Base-by-base conservation (phyloP, 1,284 basidiomycete genomes). In the Paramarasmius palmivorus region DNA sequence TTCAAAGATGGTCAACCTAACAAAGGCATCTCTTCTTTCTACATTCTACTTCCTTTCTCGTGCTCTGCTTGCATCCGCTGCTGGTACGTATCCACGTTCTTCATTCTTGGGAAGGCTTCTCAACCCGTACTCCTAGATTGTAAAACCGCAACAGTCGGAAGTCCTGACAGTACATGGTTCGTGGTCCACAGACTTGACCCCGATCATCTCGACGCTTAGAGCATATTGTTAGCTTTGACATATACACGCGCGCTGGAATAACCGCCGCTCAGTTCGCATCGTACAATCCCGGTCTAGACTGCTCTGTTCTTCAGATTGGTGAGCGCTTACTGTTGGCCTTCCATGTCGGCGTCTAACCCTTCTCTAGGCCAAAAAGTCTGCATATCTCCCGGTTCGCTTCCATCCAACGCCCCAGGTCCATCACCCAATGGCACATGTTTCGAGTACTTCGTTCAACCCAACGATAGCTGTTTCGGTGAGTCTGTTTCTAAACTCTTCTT, bases 391-490 rank as follows among this genome's bases (percentile, higher is more conserved):
- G 53, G 53, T 20, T 49, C 56, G 4, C 50, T 59, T 4, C 58
- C 58, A 6, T 57, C 58, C 9, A 52, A 48, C 20, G 29, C 49
- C 19, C 58, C 55, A 2, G 17, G 25, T 6, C 52, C 58, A 10
- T 48, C 45, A 10, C 47, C 36, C 5, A 57, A 59, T 51, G 57
- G 57, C 15, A 57, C 57, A 7, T 59, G 57, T 44, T 23, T 35
- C 2, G 29, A 23, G 20, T 59, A 58, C 20, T 25, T 45, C 6
- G 52, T 52, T n/a, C 54, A 56, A 7, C 12, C 54, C n/a, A 46
- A 49, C 22, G 60, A 59, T 44, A 47, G 45, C 1, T 59, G 58
- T 29, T 57, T 56, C 12, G 51, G 54, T 56, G 7, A 49, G 49
- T 44, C 47, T 9, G 7, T 12, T 39, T 17, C 20, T 22, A 22